Conservation (phyloP, 768 basidiomycete genomes). For the Leccinum obscurum region DNA sequence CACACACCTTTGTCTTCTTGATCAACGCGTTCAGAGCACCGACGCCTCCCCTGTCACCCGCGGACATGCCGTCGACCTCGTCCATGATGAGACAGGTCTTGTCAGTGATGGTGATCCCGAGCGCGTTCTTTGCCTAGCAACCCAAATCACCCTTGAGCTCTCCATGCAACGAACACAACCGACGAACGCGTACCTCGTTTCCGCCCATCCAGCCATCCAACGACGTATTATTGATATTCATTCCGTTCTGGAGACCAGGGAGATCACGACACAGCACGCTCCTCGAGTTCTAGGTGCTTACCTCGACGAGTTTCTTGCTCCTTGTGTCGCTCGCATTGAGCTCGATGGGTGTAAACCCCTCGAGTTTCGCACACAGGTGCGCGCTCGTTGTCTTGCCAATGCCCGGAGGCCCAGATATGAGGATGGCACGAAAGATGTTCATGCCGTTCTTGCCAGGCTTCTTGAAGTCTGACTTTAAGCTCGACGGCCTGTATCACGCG, state of each 20-base stretch:
- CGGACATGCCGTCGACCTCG: conserved; percentile 99
- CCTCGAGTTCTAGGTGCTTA: conserved; percentile 22
- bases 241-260: conserved; percentile 58
- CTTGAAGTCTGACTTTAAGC: conserved; percentile 77
- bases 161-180: neutral
- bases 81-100: conserved; percentile 95
- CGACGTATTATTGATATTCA: conserved; percentile 87
- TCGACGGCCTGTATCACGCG: conserved; percentile 57
- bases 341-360: conserved; percentile 91
- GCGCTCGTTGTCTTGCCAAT: conserved; percentile 98
- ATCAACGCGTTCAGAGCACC: conserved; percentile 91
- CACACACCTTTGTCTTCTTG: conserved; percentile 81
- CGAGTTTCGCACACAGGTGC: conserved; percentile 88
- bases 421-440: conserved; percentile 82
- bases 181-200: conserved; percentile 46
- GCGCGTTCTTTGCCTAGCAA: conserved; percentile 56
- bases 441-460: conserved; percentile 91
- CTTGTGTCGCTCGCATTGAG: conserved; percentile 94
- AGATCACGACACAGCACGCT: neutral
- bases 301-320: conserved; percentile 97
- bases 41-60: conserved; percentile 95
- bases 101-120: conserved; percentile 75
- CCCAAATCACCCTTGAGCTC: neutral
- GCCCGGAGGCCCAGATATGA: conserved; percentile 93
- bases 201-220: conserved; percentile 84